Base-by-base conservation (phyloP, 1,139 yeast genomes). In the Arxiozyma slooffiae region DNA sequence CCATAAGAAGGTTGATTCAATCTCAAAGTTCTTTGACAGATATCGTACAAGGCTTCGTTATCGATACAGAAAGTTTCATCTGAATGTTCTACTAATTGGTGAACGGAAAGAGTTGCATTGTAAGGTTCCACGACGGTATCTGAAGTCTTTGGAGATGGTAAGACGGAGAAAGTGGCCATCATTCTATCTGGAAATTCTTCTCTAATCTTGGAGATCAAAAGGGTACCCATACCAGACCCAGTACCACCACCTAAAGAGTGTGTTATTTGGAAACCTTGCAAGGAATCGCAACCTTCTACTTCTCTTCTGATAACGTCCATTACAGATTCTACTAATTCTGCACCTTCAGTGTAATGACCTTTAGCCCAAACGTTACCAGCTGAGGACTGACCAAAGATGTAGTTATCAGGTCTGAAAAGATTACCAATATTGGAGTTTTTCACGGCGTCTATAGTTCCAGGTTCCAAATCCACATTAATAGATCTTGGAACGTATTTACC, bases 361-460 rank as follows among this genome's bases (percentile, higher is more conserved):
- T 87, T 88, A 55, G 96, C 96, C 96, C 96, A 88, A 62, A 85
- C 94, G 65, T 88, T 88, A 61, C 96, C 96, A 7, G 96, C 96
- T 40, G 95, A 85, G 37, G 92, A 81, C 70, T 87, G 95, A 48
- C 96, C 96, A 64, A 81, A 85, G 58, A 88, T 85, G 61, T 80
- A 82, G 73, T 88, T 87, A 67, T 88, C 96, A 24, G 96, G 96
- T 71, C 96, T 82, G 71, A 88, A 88, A 62, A 88, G 75, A 67
- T 82, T 79, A 58, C 96, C 96, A 62, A 82, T 82, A 38, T 77
- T 73, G 6, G 95, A 85, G 48, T 85, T 73, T 66, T 83, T 82
- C 55, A 88, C 92, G 41, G 84, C 79, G 63, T 88, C 96, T 64
- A 88, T 83, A 53, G 96, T 87, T 59, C 95, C 96, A 45, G 96